Conservation (phyloP, 2,329 filamentous ascomycete genomes). For the Sclerotinia minor region DNA sequence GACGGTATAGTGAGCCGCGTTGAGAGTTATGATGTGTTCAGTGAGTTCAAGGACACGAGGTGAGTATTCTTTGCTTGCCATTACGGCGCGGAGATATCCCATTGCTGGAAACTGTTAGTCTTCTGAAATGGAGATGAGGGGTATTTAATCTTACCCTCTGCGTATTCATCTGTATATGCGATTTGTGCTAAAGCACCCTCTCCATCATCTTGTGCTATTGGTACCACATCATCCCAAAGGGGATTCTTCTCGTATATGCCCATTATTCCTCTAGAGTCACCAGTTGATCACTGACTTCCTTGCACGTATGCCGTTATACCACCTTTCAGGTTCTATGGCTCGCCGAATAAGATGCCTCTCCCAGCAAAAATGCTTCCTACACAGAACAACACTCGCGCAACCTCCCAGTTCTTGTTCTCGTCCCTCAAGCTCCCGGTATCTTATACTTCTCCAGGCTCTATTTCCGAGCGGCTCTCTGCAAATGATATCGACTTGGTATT, state of each 20-base stretch:
- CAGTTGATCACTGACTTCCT: background rate
- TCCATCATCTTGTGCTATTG: slow-evolving; percentile 81
- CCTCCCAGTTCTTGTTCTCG: background rate
- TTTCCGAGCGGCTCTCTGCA: background rate
- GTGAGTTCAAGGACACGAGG: slow-evolving; percentile 78
- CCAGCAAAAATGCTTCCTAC: background rate
- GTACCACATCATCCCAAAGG: slow-evolving; percentile 79
- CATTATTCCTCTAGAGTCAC: slow-evolving; percentile 23
- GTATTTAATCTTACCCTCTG: slow-evolving; percentile 58
- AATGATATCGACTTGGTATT: background rate
- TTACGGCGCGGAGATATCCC: slow-evolving; percentile 88
- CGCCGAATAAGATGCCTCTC: background rate
- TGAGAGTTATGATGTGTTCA: slow-evolving; percentile 85
- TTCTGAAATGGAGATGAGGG: background rate
- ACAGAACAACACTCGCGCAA: background rate
- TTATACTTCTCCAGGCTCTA: background rate
- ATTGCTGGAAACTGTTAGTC: slow-evolving; percentile 58
- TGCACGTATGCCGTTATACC: background rate
- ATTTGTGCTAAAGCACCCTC: slow-evolving; percentile 86
- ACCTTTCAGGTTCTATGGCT: background rate
- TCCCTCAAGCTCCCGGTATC: background rate
- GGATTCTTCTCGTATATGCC: slow-evolving; percentile 53
- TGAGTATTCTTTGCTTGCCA: slow-evolving; percentile 84
- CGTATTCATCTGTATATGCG: slow-evolving; percentile 85
- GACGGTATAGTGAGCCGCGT: slow-evolving; percentile 96